Conservation (phyloP, 2,329 filamentous ascomycete species). For the Aspergillus sp. region DNA sequence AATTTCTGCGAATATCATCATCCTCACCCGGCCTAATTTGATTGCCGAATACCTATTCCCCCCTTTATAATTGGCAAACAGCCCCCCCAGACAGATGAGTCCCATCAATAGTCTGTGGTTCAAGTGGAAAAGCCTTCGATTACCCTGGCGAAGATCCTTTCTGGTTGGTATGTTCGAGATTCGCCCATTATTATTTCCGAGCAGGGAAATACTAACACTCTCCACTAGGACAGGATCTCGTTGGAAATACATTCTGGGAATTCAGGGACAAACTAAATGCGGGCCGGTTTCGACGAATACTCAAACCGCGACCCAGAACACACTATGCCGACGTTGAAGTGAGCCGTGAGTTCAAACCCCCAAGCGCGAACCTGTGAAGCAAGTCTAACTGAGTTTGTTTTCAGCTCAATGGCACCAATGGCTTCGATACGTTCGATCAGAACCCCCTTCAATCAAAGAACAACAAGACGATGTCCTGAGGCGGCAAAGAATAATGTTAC, state of each 20-base stretch:
- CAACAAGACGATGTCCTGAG: constrained; percentile 58
- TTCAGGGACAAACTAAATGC: constrained; percentile 60
- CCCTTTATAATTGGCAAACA: neutral
- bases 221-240: constrained; percentile 56
- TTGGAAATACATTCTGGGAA: constrained; percentile 67
- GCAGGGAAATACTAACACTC: neutral
- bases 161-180: constrained; percentile 51
- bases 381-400: constrained; percentile 17
- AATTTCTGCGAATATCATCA: constrained; percentile 2
- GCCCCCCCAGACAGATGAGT: constrained; percentile 32
- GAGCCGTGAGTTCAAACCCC: constrained; percentile 46
- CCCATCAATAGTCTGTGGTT: constrained; percentile 55
- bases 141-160: constrained; percentile 63
- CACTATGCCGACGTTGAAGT: constrained; percentile 62
- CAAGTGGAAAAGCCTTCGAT: constrained; percentile 61
- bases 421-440: constrained; percentile 61
- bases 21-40: neutral
- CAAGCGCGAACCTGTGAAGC: neutral
- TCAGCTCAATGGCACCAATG: constrained; percentile 68
- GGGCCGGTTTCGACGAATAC: constrained; percentile 57
- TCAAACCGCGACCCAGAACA: constrained; percentile 53
- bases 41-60: constrained; percentile 1
- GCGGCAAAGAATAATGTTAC: constrained; percentile 58
- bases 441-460: constrained; percentile 58
- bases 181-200: neutral